Percentiles rank a stretch among this genome's conserved stretches.
Conservation (phyloP, 2,329 filamentous ascomycete species). For the Pseudogymnoascus destructans region DNA sequence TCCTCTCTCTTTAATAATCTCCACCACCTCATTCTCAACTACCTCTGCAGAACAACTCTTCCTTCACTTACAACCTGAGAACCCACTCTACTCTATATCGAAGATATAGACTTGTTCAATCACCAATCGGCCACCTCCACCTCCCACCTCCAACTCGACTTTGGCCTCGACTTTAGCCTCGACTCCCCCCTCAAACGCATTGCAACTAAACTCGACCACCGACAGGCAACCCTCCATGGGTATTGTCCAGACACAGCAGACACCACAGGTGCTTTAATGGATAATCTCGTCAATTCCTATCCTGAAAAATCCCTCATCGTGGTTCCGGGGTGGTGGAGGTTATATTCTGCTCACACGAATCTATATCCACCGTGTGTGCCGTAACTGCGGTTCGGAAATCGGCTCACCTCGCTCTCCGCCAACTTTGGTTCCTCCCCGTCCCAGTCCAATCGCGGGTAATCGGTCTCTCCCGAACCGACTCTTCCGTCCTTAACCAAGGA, state of each 20-base stretch:
- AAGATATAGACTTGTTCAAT: not conserved
- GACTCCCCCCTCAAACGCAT: not conserved
- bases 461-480: not conserved
- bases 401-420: not conserved
- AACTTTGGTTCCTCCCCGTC: slow-evolving; percentile 3
- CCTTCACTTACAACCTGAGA: not conserved
- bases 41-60: not conserved
- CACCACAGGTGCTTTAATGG: not conserved
- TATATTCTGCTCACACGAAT: not conserved
- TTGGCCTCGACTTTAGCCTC: not conserved
- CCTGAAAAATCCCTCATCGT: no score
- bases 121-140: no score
- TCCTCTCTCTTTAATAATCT: not conserved
- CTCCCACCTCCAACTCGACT: not conserved
- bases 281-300: not conserved
- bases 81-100: not conserved
- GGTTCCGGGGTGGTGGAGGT: no score
- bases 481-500: not conserved
- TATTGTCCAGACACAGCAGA: not conserved
- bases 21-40: not conserved
- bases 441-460: not conserved
- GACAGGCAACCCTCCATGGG: not conserved
- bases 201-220: not conserved
- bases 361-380: not conserved
- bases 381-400: not conserved